Evolutionary conservation across 2,329 filamentous ascomycete species (phyloP).

Genomic region (Lecanoromycetidae sp.): DNA sequence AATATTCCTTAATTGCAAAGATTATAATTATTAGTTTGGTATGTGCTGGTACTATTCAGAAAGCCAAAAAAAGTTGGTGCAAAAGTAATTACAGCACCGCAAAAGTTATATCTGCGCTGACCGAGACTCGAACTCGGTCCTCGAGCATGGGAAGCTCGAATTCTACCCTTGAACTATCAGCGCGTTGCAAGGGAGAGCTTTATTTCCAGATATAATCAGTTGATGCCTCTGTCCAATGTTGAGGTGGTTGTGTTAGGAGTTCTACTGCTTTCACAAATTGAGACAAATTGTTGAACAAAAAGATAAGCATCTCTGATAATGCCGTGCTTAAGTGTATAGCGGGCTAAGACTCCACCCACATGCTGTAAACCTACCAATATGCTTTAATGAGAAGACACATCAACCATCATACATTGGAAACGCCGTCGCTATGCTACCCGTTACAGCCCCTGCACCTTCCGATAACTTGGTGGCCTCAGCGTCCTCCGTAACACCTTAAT

Average conservation of each 20-base stretch:
- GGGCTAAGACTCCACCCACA: neutral
- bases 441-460: conserved; percentile 53
- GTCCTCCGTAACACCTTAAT: conserved; percentile 74
- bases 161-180: conserved; percentile 18
- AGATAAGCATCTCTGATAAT: neutral
- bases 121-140: conserved; percentile 18
- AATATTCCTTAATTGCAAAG: neutral
- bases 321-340: no score
- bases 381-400: neutral
- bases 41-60: neutral
- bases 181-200: neutral
- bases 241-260: no score
- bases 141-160: conserved; percentile 19
- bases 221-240: no score
- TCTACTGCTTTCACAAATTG: no score
- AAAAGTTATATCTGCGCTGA: neutral
- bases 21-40: neutral
- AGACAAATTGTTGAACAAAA: no score
- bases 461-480: conserved; percentile 83
- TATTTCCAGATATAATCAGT: neutral
- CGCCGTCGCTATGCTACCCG: conserved; percentile 2
- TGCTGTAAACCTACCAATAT: neutral
- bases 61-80: neutral
- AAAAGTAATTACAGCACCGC: neutral
- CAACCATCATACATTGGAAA: neutral